phyloP scores from a whole-genome alignment of 371 early-diverging fungal genomes.

The Mortierella sp. region DNA sequence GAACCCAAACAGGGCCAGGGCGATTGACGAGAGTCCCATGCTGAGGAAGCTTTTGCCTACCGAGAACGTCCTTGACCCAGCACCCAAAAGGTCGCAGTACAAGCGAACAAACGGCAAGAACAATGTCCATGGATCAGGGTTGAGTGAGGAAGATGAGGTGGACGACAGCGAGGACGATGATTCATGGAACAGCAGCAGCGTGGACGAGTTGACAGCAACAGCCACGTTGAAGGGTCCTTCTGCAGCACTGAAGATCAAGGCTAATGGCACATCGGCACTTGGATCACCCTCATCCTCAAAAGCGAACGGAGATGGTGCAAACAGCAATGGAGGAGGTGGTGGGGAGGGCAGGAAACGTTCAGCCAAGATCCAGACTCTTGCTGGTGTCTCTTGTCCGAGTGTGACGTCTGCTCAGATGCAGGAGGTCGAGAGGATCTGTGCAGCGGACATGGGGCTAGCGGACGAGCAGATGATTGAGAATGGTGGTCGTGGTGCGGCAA shows the following conservation, averaged over 20 bases:
- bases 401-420: conserved; percentile 74
- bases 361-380: conserved; percentile 64
- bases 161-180: conserved; percentile 51
- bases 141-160: conserved; percentile 46
- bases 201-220: conserved; percentile 20
- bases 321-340: conserved; percentile 35
- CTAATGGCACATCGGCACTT: conserved; percentile 1
- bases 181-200: conserved; percentile 51
- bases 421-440: conserved; percentile 68
- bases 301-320: conserved; percentile 37
- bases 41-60: conserved; percentile 61
- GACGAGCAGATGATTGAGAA: conserved; percentile 85
- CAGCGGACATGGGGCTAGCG: conserved; percentile 72
- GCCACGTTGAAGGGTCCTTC: background rate
- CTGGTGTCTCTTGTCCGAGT: conserved; percentile 65
- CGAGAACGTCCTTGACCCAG: conserved; percentile 70
- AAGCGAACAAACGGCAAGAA: conserved; percentile 26
- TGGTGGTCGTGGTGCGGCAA: conserved; percentile 81
- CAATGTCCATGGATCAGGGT: conserved; percentile 29
- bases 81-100: conserved; percentile 31
- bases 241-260: conserved; percentile 13
- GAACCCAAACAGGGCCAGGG: conserved; percentile 58
- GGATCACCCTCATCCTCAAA: conserved; percentile 17
- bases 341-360: conserved; percentile 33
- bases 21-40: conserved; percentile 48